Percentiles rank a stretch among this genome's conserved stretches.
phyloP scores from a whole-genome alignment of 345 rosid genomes.

The Toxicodendron radicans region DNA sequence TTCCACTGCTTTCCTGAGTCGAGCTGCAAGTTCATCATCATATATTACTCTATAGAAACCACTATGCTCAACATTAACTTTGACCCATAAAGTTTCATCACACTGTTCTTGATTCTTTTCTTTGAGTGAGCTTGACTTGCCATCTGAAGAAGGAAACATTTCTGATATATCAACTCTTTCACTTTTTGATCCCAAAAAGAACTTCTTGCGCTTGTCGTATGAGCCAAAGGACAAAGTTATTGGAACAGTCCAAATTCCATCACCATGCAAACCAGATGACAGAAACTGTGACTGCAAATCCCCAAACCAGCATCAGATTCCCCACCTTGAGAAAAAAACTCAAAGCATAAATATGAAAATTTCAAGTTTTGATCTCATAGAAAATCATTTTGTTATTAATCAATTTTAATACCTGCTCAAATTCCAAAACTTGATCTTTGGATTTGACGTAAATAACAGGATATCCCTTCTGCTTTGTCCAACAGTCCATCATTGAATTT shows the following conservation, averaged over 20 bases:
- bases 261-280: constrained; percentile 29
- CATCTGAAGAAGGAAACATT: constrained; percentile 20
- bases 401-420: constrained; percentile 37
- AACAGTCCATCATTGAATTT: constrained; percentile 32
- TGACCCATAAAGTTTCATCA: constrained; percentile 32
- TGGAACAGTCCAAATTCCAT: constrained; percentile 39
- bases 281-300: constrained; percentile 34
- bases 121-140: constrained; percentile 19
- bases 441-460: constrained; percentile 37
- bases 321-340: constrained; percentile 11
- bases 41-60: constrained; percentile 47
- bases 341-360: neutral
- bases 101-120: constrained; percentile 5
- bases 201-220: constrained; percentile 26
- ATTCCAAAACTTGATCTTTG: constrained; percentile 28
- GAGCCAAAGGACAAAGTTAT: constrained; percentile 37
- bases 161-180: constrained; percentile 33
- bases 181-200: constrained; percentile 34
- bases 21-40: constrained; percentile 37
- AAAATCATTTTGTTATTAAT: constrained; percentile 3
- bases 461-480: constrained; percentile 51
- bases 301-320: neutral
- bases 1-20: constrained; percentile 33
- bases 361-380: neutral
- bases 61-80: constrained; percentile 41